Evolutionary conservation across 495 filamentous ascomycete genomes (phyloP), one percentile per base, ranked within the genome.

Genomic region (Evernia prunastri): DNA sequence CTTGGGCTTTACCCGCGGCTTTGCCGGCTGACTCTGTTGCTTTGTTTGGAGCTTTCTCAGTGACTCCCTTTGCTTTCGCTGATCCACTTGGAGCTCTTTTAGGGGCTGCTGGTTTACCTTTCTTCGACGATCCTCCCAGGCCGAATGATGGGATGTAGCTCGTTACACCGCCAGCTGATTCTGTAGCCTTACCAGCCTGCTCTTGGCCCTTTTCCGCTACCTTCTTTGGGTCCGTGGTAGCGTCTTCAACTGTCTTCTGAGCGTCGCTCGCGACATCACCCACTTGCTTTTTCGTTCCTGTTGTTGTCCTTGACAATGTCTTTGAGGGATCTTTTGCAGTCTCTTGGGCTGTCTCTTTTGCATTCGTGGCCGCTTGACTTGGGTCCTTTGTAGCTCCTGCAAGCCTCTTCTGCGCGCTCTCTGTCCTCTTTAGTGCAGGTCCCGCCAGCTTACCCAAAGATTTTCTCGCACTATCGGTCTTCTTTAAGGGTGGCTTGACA

Each of bases 131-230:
- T 15, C 58, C 42, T 36, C 42, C 51, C 3, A 49, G 42, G 40
- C 63, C 63, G n/a, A 68, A 65, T 17, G 66, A 68, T 20, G 66
- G 66, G 6, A 68, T 64, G 45, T 68, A 68, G 40, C 63, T 65
- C 20, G 66, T 59, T 36, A 58, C 43, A 12, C 56, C 62, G 2
- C 58, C 42, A 58, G 58, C 35, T 59, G 61, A 58, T 35, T 37
- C 12, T 17, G 18, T 31, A 15, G 23, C 42, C 20, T 64, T 31
- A 59, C 35, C 29, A 25, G 35, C 39, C 56, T 59, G 35, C 35
- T 29, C n/a, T 29, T 54, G 51, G 15, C 51, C 51, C 13, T 54
- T 33, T 17, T 33, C 29, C 20, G 51, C 51, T 33, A 33, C 0
- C 4, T 43, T 47, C 12, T 27, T 15, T n/a, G 36, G 31, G 23